Evolutionary conservation across 352 stramenopile genomes (phyloP), one percentile per base, ranked within the genome.

Genomic region (Globisporangium parvum): DNA sequence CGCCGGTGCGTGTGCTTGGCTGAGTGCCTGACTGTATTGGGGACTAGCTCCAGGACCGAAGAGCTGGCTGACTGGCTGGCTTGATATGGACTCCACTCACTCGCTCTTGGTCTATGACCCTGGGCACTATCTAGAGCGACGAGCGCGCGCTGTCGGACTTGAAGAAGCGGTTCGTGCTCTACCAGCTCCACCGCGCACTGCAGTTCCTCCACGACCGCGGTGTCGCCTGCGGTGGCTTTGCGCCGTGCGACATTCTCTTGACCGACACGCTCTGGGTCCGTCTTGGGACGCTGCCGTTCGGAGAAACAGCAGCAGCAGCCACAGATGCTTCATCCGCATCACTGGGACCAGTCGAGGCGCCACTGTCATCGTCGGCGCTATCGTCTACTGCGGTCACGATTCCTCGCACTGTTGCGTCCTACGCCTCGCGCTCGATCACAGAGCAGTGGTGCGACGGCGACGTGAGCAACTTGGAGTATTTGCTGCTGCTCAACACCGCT

Each of bases 391-490:
- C 31, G 31, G 1, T 37, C 31, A 12, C 31, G 12, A 12, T 63
- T 17, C 57, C 57, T 50, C 62, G 55, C 17, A 40, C 47, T 11
- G 52, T 81, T 6, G 44, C 60, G 6, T 39, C 57, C 1, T 55
- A 31, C 41, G 56, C 62, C 1, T 66, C 60, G 10, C 64, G 59
- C 9, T 88, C 80, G 2, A 58, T 95, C 6, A 96, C 89, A 0
- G 70, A 92, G 45, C 71, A 73, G 28, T 99, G 97, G 97, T 78
- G 86, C 51, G 69, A 70, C 15, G 85, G 93, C 8, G 79, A 92
- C 49, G 53, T 98, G 6, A 91, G 71, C 28, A 98, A 98, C 54
- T 93, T 97, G 35, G 93, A 97, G 48, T 98, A 98, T 60, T 60
- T 98, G 14, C 87, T 98, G 79, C 65, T 73, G 9, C 58, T 98